Evolutionary conservation across 106 monocot genomes (phyloP), one percentile per base, ranked within the genome.

Genomic region (Dioscorea dumetorum): DNA sequence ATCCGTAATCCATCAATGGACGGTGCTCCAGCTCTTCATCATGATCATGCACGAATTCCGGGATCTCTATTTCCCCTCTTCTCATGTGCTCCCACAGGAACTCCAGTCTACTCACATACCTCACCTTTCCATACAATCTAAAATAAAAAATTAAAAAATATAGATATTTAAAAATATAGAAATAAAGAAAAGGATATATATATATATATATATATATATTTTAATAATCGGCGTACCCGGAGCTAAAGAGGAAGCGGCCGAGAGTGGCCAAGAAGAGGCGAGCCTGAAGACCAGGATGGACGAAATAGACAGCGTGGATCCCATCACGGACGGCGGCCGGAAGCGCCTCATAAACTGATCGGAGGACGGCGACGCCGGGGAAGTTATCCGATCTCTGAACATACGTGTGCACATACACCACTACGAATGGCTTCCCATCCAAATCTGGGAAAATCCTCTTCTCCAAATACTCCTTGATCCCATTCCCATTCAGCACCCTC

Each of bases 211-310:
- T n/a, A n/a, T n/a, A n/a, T n/a, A n/a, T n/a, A n/a, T n/a, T n/a
- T n/a, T n/a, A n/a, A n/a, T n/a, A n/a, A n/a, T n/a, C n/a, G n/a
- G n/a, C n/a, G n/a, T 84, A 95, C 91, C 84, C 83, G 34, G 79
- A 50, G 78, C 81, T 81, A 79, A 95, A 95, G 71, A 91, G 77
- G 81, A 95, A 84, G 18, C 91, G 78, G 66, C 91, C 95, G 65
- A 91, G 67, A 63, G 95, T 91, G 71, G 90, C 85, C 68, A 95
- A 81, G 76, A 95, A 95, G 70, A 95, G 85, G 41, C 95, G 85
- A 41, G 91, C 57, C 65, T 88, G 88, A 61, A 91, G 81, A 11
- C 91, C 91, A 1, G 91, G 95, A 72, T 91, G 95, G 31, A 95
- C 76, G 79, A 95, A 95, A 73, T 77, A 88, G 35, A 91, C 77